phyloP scores from a whole-genome alignment of 2,329 filamentous ascomycete species.

The Hortaea sp. region DNA sequence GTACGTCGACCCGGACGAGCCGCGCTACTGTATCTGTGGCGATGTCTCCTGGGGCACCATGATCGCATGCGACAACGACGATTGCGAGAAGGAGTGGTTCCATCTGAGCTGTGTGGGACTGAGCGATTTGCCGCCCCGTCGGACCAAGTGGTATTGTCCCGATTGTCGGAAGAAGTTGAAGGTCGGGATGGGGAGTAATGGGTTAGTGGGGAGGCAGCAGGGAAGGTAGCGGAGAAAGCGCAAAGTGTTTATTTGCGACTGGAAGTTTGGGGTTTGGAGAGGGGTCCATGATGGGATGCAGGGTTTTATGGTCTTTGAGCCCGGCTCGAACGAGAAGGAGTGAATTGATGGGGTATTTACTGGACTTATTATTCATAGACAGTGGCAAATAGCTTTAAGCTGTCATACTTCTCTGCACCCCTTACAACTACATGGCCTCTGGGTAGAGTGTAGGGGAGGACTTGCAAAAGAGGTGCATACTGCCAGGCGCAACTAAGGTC shows the following conservation, averaged over 20 bases:
- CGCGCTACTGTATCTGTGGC: constrained; percentile 68
- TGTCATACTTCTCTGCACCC: no score
- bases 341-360: no score
- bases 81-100: constrained; percentile 79
- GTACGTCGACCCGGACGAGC: constrained; percentile 62
- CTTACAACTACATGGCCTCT: no score
- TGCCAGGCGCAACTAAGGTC: no score
- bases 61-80: constrained; percentile 72
- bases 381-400: no score
- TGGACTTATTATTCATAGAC: no score
- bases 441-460: no score
- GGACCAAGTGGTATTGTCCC: constrained; percentile 77
- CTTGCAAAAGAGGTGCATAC: no score
- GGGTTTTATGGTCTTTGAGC: no score
- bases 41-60: constrained; percentile 72
- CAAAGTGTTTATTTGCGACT: background rate
- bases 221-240: background rate
- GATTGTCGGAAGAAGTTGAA: constrained; percentile 52
- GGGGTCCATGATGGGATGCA: no score
- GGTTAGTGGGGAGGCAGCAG: constrained; percentile 4
- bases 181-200: constrained; percentile 21
- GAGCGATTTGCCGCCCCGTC: constrained; percentile 56
- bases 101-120: constrained; percentile 69
- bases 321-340: no score
- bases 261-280: no score